These are phyloP conservation scores for Phytophthora melonis DNA, from an alignment of 352 stramenopile genomes.

Conservation along the genomic window DNA sequence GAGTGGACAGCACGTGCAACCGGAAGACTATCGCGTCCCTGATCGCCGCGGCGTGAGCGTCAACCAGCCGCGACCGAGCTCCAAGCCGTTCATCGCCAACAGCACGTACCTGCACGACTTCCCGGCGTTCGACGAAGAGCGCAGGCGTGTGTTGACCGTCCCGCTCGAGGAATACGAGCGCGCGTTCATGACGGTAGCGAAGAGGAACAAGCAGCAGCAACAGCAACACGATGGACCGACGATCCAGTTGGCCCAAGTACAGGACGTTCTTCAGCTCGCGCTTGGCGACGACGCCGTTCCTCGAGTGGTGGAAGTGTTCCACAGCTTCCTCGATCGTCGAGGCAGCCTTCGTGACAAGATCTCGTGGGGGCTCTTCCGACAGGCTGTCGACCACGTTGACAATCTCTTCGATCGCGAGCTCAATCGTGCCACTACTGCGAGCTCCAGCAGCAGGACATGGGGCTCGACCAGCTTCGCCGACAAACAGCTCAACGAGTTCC, in stretches of 20 bases:
- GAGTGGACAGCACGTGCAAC: slow-evolving; percentile 52
- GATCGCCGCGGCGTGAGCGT: slow-evolving; percentile 67
- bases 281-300: slow-evolving; percentile 41
- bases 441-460: slow-evolving; percentile 22
- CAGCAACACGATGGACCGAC: slow-evolving; percentile 45
- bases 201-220: slow-evolving; percentile 45
- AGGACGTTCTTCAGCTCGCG: slow-evolving; percentile 53
- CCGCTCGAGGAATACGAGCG: slow-evolving; percentile 50
- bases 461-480: slow-evolving; percentile 27
- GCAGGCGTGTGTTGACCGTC: slow-evolving; percentile 45
- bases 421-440: slow-evolving; percentile 24
- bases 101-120: slow-evolving; percentile 80
- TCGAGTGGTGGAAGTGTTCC: slow-evolving; percentile 56
- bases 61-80: slow-evolving; percentile 42
- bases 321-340: slow-evolving; percentile 56
- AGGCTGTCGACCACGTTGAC: slow-evolving; percentile 51
- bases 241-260: slow-evolving; percentile 60
- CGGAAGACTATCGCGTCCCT: slow-evolving; percentile 69
- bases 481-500: slow-evolving; percentile 32
- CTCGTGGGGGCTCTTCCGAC: slow-evolving; percentile 58
- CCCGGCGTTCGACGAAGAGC: slow-evolving; percentile 56
- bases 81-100: slow-evolving; percentile 67
- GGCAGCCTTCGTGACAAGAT: slow-evolving; percentile 51
- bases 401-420: slow-evolving; percentile 53
- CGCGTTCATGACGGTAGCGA: slow-evolving; percentile 54